Evolutionary conservation across 352 stramenopile species (phyloP), one percentile per base, ranked within the genome.

Genomic region (Blastocystis sp.): DNA sequence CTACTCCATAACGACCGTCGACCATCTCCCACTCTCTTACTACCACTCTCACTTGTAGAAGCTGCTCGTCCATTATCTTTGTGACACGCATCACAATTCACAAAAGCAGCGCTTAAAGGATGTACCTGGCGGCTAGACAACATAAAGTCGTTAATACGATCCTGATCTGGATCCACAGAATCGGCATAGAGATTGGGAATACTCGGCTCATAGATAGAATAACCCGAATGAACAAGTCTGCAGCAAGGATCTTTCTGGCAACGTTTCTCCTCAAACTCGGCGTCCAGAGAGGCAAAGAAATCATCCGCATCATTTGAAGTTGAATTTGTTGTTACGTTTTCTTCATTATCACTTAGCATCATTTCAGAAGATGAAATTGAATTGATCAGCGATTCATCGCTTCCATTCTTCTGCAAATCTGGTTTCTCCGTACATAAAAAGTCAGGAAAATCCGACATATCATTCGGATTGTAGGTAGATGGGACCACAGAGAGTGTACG

Each of bases 371-470:
- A 81, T 21, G 69, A 81, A 29, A 81, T 29, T 9, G 69, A 81
- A 81, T 46, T 81, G 21, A 81, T 27, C 9, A 81, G 46, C 4
- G 69, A 81, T 63, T 44, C 63, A 61, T 81, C 48, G 16, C 69
- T 81, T 32, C 21, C 24, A 44, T 24, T 49, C 24, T 48, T 34
- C 34, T 27, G 29, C 7, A 51, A 29, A 21, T 48, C 67, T 42
- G 46, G 34, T 16, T 57, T 18, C 24, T 34, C 49, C 11, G n/a
- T 6, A 29, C 34, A 46, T n/a, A n/a, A n/a, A n/a, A n/a, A n/a
- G n/a, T n/a, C n/a, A n/a, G n/a, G n/a, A n/a, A n/a, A n/a, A n/a
- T n/a, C n/a, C n/a, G n/a, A n/a, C 14, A 61, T 53, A 11, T 49
- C 21, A 40, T 59, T 29, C 3, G 69, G 69, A 42, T 63, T 48